Base-by-base conservation (phyloP, 2,329 filamentous ascomycete species). In the Aspergillus pseudoterreus region DNA sequence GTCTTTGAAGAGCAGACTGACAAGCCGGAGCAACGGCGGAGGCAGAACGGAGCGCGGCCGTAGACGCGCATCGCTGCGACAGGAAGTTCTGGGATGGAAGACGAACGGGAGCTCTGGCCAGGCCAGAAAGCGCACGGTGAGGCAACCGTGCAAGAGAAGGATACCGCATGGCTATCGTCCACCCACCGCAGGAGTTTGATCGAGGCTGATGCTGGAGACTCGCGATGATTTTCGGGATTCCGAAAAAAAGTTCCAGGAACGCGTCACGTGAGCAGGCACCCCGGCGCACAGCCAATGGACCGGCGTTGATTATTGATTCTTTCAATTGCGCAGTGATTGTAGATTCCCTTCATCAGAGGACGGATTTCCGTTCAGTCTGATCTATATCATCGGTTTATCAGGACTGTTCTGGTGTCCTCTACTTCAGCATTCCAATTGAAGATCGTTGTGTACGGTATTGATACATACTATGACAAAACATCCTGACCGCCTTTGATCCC, bases 131-230 rank as follows among this genome's bases (percentile, higher is more conserved):
- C 41, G 71, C 68, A 60, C 66, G 67, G 65, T 63, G 60, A 49
- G 68, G 67, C 56, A 72, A 59, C 66, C 72, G 71, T 58, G 70
- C 61, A 61, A 73, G 59, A 60, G 68, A 63, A 69, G 69, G 68
- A 57, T 64, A 67, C 66, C 71, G 70, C 72, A 75, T 75, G 49
- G 57, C 58, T 66, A 56, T 59, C 51, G 50, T 58, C 63, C 59
- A 57, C 58, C 59, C 60, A 57, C 54, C 57, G 56, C 47, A 50
- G 54, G 50, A 30, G 60, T 62, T 63, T 66, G 59, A 57, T 58
- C 53, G 51, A 62, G 55, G 41, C 41, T 57, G 54, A 51, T 56
- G 56, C 47, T 62, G 56, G 52, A 57, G 52, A 50, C 55, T 57
- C 52, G 33, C 44, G 47, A 57, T 62, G 56, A 52, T 60, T 57